Evolutionary conservation across 1,139 yeast species (phyloP).

Genomic region (Hyphopichia burtonii): DNA sequence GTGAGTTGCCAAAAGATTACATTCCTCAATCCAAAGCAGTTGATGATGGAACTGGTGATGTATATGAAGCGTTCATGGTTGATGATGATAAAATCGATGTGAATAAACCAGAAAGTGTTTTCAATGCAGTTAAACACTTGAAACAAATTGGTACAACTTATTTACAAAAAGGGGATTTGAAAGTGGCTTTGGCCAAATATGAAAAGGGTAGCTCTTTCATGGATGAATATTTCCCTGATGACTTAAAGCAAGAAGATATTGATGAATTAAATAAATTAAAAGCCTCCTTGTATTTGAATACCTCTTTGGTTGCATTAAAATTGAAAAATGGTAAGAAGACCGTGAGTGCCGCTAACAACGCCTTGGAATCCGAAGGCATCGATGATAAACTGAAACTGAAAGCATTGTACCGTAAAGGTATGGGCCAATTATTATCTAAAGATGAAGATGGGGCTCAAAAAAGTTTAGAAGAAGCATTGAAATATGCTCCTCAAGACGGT

Average conservation of each 20-base stretch:
- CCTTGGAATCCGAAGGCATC: constrained; percentile 59
- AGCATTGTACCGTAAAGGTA: constrained; percentile 83
- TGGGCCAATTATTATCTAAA: constrained; percentile 62
- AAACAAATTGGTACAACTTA: constrained; percentile 77
- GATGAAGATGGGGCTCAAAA: constrained; percentile 71
- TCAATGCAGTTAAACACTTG: constrained; percentile 62
- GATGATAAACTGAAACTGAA: constrained; percentile 75
- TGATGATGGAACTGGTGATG: constrained; percentile 85
- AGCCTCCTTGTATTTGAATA: constrained; percentile 64
- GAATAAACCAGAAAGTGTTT: constrained; percentile 59
- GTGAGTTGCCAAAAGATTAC: constrained; percentile 66
- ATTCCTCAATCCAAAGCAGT: constrained; percentile 34
- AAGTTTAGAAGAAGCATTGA: constrained; percentile 66
- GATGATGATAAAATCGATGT: constrained; percentile 71
- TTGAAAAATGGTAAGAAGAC: constrained; percentile 56
- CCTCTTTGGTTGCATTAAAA: constrained; percentile 74
- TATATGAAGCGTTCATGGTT: constrained; percentile 71
- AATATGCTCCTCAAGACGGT: constrained; percentile 68
- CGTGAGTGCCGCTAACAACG: constrained; percentile 61
- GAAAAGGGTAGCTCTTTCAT: constrained; percentile 66
- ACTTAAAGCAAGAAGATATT: constrained; percentile 54
- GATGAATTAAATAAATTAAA: constrained; percentile 52
- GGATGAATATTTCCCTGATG: constrained; percentile 74
- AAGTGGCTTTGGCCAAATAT: constrained; percentile 64
- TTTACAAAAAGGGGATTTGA: constrained; percentile 63